phyloP scores from a whole-genome alignment of 495 filamentous ascomycete species.

The Neurospora tetrasperma region DNA sequence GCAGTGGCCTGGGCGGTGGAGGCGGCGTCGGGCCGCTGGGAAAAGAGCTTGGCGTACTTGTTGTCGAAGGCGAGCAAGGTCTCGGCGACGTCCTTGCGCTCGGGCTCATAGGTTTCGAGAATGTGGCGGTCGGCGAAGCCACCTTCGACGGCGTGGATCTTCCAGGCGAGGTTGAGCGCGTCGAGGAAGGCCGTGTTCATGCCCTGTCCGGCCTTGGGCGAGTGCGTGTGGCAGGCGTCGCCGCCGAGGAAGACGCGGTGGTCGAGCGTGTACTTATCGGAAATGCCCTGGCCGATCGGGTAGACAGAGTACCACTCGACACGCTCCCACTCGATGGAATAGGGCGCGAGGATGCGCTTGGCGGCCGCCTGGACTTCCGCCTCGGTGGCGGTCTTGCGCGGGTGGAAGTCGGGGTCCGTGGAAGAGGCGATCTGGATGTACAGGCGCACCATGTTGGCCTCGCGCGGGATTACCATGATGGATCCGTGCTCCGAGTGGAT shows the following conservation, averaged over 20 bases:
- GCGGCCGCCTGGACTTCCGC: conserved; percentile 58
- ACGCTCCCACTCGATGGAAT: conserved; percentile 57
- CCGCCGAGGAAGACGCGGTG: conserved; percentile 68
- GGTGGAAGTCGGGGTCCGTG: conserved; percentile 50
- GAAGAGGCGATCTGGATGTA: conserved; percentile 68
- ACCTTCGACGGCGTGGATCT: conserved; percentile 59
- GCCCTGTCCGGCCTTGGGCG: conserved; percentile 74
- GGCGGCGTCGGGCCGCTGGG: conserved; percentile 45
- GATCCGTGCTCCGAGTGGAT: conserved; percentile 60
- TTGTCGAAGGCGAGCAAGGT: conserved; percentile 65
- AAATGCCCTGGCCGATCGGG: conserved; percentile 65
- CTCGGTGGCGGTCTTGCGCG: conserved; percentile 50
- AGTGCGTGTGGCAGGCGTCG: conserved; percentile 73
- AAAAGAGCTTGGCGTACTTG: conserved; percentile 59
- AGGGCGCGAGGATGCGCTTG: conserved; percentile 56
- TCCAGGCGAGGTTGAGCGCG: conserved; percentile 76
- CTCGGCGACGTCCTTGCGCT: conserved; percentile 60
- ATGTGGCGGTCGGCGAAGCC: conserved; percentile 47
- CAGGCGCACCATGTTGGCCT: conserved; percentile 62
- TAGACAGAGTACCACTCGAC: conserved; percentile 62
- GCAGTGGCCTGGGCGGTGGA: conserved; percentile 36
- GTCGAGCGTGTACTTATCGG: conserved; percentile 53
- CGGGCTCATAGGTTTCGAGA: conserved; percentile 61
- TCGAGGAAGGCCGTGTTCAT: conserved; percentile 84
- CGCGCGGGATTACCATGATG: conserved; percentile 67